phyloP scores from a whole-genome alignment of 2,329 filamentous ascomycete species.

The Ustilaginoidea virens region DNA sequence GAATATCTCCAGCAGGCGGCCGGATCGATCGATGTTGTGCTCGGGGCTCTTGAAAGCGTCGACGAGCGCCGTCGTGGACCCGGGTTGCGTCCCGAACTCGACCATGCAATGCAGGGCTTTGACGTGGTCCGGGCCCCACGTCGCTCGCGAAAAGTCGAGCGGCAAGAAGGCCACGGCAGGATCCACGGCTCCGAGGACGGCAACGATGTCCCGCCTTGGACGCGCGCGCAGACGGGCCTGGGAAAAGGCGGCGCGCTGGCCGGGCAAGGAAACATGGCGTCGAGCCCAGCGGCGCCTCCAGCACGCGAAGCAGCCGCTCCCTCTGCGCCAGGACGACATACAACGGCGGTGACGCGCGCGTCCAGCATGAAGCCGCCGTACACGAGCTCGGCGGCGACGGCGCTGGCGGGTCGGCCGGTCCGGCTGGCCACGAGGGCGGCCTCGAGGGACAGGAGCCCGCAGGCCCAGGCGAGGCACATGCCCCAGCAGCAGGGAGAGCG shows the following conservation, averaged over 20 bases:
- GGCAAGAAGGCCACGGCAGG: conserved; percentile 27
- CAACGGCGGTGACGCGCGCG: conserved; percentile 23
- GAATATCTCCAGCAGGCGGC: conserved; percentile 19
- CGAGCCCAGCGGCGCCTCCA: conserved; percentile 16
- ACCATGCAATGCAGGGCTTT: conserved; percentile 19
- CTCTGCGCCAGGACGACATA: conserved; percentile 22
- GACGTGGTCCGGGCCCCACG: conserved; percentile 29
- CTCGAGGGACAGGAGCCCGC: conserved; percentile 33
- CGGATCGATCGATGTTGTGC: conserved; percentile 13
- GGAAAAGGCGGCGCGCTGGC: conserved; percentile 9
- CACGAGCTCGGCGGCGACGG: conserved; percentile 20
- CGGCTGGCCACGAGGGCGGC: conserved; percentile 23
- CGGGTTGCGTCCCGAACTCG: conserved; percentile 8
- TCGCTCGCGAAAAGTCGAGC: conserved; percentile 28
- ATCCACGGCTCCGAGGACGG: conserved; percentile 20
- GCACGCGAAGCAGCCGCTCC: conserved; percentile 14
- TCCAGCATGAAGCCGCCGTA: conserved; percentile 32
- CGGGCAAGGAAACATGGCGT: conserved; percentile 13
- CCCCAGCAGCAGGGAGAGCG: conserved; percentile 27
- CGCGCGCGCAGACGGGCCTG: conserved; percentile 14
- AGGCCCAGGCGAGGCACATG: conserved; percentile 31
- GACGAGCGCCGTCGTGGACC: conserved; percentile 15
- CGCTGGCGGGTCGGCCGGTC: conserved; percentile 8
- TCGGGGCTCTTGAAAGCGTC: conserved; percentile 23
- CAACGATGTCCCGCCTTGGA: conserved; percentile 15